A percentile compares a stretch with the other conserved stretches of the same genome.
Evolutionary conservation across 2,329 filamentous ascomycete genomes (phyloP).

Genomic region (Trichoderma sp.): DNA sequence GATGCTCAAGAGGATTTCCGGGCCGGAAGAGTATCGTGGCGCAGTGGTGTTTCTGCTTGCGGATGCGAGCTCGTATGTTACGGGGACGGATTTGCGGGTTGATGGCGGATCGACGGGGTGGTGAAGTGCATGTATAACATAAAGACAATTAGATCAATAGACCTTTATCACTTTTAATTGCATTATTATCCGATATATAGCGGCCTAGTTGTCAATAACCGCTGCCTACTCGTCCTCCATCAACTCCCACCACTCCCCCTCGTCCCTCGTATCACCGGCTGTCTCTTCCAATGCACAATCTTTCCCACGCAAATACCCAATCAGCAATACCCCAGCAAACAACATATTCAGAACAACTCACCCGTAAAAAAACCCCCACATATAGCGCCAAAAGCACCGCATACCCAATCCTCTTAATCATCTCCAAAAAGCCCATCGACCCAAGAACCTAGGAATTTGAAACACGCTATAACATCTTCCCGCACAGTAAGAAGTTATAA

Average conservation of each 20-base stretch:
- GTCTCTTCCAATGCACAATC: slow-evolving; percentile 11
- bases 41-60: slow-evolving; percentile 4
- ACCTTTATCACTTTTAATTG: neutral
- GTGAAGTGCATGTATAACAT: neutral
- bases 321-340: neutral
- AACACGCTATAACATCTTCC: neutral
- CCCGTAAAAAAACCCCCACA: slow-evolving; percentile 18
- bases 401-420: slow-evolving; percentile 14
- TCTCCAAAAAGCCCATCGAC: neutral
- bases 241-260: neutral
- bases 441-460: neutral
- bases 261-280: neutral
- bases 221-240: neutral
- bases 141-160: neutral
- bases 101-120: slow-evolving; percentile 25
- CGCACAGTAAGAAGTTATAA: neutral
- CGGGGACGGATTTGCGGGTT: slow-evolving; percentile 20
- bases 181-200: neutral
- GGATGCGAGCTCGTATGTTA: slow-evolving; percentile 23
- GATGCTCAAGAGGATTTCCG: slow-evolving; percentile 23
- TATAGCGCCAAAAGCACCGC: slow-evolving; percentile 25
- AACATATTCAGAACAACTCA: neutral
- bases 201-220: neutral
- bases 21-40: slow-evolving; percentile 22
- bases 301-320: neutral